Evolutionary conservation across 148 eudicot species (phyloP).

Genomic region (Silene uniflora): DNA sequence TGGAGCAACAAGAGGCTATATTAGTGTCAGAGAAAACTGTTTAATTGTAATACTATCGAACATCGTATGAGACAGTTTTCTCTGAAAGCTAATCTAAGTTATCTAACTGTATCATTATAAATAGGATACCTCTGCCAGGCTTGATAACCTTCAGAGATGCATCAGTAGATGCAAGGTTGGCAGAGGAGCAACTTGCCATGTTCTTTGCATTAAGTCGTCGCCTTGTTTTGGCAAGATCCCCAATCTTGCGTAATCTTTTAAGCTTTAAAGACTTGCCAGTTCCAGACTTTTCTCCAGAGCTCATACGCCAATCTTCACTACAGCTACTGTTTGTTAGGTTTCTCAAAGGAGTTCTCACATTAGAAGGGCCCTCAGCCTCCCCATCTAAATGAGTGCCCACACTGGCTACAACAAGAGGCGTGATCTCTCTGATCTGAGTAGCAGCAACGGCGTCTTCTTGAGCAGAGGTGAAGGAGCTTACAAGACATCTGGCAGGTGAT

Average conservation of each 20-base stretch:
- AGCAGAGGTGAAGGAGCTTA: constrained; percentile 14
- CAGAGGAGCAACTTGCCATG: constrained; percentile 20
- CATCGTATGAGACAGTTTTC: constrained; percentile 13
- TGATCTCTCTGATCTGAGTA: constrained; percentile 24
- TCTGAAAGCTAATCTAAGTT: background rate
- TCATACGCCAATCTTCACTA: constrained; percentile 64
- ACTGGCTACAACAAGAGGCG: constrained; percentile 24
- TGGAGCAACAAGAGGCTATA: constrained; percentile 7
- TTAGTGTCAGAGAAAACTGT: constrained; percentile 8
- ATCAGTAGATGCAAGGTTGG: constrained; percentile 14
- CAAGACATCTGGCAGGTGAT: constrained; percentile 28
- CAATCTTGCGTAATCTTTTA: constrained; percentile 68
- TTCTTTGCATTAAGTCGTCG: constrained; percentile 20
- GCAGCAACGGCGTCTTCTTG: constrained; percentile 19
- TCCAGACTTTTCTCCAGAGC: constrained; percentile 46
- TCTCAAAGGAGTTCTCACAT: constrained; percentile 42
- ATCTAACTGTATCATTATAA: constrained; percentile 1
- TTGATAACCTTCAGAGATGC: constrained; percentile 21
- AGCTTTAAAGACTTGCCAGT: constrained; percentile 44
- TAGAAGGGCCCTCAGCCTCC: constrained; percentile 14
- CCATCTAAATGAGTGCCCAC: constrained; percentile 26
- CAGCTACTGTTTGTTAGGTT: constrained; percentile 47
- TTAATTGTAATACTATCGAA: background rate
- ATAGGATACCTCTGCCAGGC: constrained; percentile 39
- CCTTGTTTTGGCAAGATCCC: constrained; percentile 37